These are phyloP conservation scores for Candida xyloterini DNA, from an alignment of 805 yeast genomes.

Conservation along the genomic window DNA sequence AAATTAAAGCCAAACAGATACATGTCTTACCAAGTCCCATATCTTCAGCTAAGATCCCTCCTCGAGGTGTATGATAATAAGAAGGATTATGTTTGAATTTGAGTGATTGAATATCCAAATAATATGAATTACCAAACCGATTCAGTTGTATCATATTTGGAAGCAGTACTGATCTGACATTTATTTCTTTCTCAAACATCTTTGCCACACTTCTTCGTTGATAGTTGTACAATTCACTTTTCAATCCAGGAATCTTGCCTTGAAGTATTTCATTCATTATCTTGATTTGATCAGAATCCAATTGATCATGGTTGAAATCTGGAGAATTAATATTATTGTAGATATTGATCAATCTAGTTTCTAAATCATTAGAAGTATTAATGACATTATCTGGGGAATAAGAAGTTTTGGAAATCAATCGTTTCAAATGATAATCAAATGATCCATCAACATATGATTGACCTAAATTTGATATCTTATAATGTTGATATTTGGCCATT, in stretches of 20 bases:
- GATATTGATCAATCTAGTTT: conserved; percentile 29
- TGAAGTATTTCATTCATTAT: conserved; percentile 24
- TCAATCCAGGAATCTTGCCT: conserved; percentile 44
- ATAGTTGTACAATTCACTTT: conserved; percentile 50
- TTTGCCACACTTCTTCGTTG: conserved; percentile 59
- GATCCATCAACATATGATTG: conserved; percentile 1
- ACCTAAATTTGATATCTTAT: conserved; percentile 3
- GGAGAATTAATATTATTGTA: conserved; percentile 39
- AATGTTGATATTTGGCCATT: not conserved
- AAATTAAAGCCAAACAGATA: conserved; percentile 55
- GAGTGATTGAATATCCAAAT: conserved; percentile 37
- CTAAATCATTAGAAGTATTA: conserved; percentile 14
- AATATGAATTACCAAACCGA: conserved; percentile 13
- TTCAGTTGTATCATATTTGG: conserved; percentile 21
- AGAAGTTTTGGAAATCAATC: conserved; percentile 33
- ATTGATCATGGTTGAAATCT: conserved; percentile 16
- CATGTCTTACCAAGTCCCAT: conserved; percentile 69
- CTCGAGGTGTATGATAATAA: conserved; percentile 46
- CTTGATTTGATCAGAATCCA: conserved; percentile 22
- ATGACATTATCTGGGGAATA: conserved; percentile 14
- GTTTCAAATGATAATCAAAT: conserved; percentile 32
- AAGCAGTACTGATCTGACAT: conserved; percentile 22
- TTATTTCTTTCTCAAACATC: conserved; percentile 54
- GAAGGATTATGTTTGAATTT: conserved; percentile 38
- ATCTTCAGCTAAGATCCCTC: conserved; percentile 65